phyloP scores from a whole-genome alignment of 129 eudicot species.

The Flaveria linearis region DNA sequence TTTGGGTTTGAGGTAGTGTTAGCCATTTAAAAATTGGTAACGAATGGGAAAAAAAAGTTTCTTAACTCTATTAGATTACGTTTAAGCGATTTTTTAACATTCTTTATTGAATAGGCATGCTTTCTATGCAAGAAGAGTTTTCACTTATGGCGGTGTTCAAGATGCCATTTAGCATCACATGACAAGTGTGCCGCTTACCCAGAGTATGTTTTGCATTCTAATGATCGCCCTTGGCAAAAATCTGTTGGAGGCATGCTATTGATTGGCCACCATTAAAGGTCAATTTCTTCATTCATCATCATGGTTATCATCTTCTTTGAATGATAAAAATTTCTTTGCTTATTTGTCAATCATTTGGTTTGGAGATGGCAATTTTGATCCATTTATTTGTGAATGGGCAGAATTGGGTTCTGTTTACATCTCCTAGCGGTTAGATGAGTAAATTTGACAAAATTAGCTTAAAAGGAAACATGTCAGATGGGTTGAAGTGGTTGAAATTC shows the following conservation, averaged over 20 bases:
- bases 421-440: not conserved
- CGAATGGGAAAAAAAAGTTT: not conserved
- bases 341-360: conserved; percentile 3
- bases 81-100: not conserved
- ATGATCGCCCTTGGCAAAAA: conserved; percentile 56
- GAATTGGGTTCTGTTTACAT: not conserved
- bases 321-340: not conserved
- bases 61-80: not conserved
- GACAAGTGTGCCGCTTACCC: conserved; percentile 86
- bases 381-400: not conserved
- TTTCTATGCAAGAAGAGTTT: conserved; percentile 63
- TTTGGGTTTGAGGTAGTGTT: not conserved
- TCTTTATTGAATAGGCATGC: conserved; percentile 58
- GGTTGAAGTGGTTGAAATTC: not conserved
- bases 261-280: conserved; percentile 77
- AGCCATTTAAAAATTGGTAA: not conserved
- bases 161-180: conserved; percentile 82
- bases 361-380: conserved; percentile 2
- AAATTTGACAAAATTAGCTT: not conserved
- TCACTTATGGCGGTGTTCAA: conserved; percentile 70
- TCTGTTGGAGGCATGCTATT: conserved; percentile 86
- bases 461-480: not conserved
- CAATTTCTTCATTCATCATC: conserved; percentile 57
- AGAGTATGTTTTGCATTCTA: conserved; percentile 50
- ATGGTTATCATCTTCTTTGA: conserved; percentile 18